Conservation (phyloP, 2,329 filamentous ascomycete genomes). For the Xylariales sp. region DNA sequence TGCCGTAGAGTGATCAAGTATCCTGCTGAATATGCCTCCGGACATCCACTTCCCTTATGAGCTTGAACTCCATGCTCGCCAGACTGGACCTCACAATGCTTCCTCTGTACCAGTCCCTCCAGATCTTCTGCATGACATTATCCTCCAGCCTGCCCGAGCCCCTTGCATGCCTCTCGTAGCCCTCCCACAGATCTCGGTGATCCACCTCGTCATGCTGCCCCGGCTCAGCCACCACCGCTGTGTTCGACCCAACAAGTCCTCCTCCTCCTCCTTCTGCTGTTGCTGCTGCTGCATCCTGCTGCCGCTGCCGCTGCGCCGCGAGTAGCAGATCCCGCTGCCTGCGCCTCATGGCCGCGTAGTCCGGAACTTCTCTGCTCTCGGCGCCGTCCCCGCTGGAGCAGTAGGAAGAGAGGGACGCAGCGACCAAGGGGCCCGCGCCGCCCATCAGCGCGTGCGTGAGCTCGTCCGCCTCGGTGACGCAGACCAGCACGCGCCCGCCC, state of each 20-base stretch:
- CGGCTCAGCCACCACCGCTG: neutral
- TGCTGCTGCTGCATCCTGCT: constrained; percentile 1
- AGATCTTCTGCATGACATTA: constrained; percentile 42
- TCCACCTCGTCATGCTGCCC: constrained; percentile 4
- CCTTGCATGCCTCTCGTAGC: constrained; percentile 3
- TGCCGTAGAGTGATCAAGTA: no score
- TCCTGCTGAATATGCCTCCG: constrained; percentile 24
- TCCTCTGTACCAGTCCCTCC: constrained; percentile 40
- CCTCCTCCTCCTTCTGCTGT: no score
- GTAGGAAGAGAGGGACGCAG: no score
- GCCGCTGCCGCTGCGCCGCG: neutral
- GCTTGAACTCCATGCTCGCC: constrained; percentile 37
- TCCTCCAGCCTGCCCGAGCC: constrained; percentile 12
- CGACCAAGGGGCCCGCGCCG: constrained; percentile 16
- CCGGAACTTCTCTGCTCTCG: neutral
- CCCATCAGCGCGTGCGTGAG: constrained; percentile 22
- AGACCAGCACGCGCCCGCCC: constrained; percentile 33
- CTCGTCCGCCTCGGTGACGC: constrained; percentile 34
- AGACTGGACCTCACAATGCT: constrained; percentile 33
- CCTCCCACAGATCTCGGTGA: neutral
- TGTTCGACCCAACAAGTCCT: no score
- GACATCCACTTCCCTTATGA: constrained; percentile 39
- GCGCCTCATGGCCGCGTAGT: constrained; percentile 1
- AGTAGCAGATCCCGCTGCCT: no score
- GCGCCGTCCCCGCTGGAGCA: constrained; percentile 3